Evolutionary conservation across 352 stramenopile genomes (phyloP).

Genomic region (Pythium apleroticum): DNA sequence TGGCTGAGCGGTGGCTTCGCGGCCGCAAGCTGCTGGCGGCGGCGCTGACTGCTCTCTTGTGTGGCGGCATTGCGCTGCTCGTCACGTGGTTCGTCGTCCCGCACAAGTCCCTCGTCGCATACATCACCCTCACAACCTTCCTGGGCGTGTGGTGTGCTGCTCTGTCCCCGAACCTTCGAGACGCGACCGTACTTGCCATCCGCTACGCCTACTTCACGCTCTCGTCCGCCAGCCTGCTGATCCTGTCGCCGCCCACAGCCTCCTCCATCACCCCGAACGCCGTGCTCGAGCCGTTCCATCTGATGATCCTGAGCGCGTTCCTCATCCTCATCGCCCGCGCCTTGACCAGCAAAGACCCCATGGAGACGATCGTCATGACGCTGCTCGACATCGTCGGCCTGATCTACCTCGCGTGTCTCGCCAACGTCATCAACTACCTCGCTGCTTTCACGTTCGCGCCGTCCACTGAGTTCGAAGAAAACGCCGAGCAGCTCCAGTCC

Average conservation of each 20-base stretch:
- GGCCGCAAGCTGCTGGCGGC: slow-evolving; percentile 31
- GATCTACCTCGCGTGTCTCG: slow-evolving; percentile 46
- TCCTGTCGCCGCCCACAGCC: slow-evolving; percentile 11
- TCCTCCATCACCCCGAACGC: slow-evolving; percentile 13
- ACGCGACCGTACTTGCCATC: slow-evolving; percentile 42
- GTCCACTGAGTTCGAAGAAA: slow-evolving; percentile 24
- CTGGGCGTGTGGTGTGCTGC: slow-evolving; percentile 36
- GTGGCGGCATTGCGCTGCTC: slow-evolving; percentile 4
- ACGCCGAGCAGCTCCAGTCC: not conserved
- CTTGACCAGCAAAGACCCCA: slow-evolving; percentile 57
- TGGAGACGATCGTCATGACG: slow-evolving; percentile 59
- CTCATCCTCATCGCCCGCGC: slow-evolving; percentile 49
- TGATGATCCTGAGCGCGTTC: slow-evolving; percentile 41
- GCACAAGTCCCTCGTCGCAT: slow-evolving; percentile 35
- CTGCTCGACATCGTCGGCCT: slow-evolving; percentile 53
- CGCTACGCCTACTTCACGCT: slow-evolving; percentile 56
- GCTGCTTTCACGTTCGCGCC: slow-evolving; percentile 32
- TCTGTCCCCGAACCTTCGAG: slow-evolving; percentile 46
- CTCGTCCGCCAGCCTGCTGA: slow-evolving; percentile 49
- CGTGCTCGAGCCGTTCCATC: slow-evolving; percentile 53
- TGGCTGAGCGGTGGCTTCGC: slow-evolving; percentile 42
- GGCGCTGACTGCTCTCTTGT: slow-evolving; percentile 26
- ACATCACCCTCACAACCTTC: slow-evolving; percentile 40
- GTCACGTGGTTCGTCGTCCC: slow-evolving; percentile 13
- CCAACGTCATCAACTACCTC: slow-evolving; percentile 52